Conservation (phyloP, 306 rosid genomes). For the Fagus sylvatica region DNA sequence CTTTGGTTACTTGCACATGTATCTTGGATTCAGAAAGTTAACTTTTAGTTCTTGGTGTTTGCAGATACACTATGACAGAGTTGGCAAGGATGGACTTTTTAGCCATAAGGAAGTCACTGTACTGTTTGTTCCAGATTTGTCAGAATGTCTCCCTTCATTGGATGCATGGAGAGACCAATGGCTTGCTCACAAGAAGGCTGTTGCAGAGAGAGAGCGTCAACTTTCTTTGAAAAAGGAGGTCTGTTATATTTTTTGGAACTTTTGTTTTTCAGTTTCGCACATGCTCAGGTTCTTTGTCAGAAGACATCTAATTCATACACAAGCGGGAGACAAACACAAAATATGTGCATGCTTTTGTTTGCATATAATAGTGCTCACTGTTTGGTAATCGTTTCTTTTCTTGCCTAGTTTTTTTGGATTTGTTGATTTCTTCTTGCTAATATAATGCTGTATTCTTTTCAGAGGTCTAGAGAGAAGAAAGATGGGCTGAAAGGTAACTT, state of each 20-base stretch:
- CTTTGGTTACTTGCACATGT: background rate
- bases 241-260: conserved; percentile 21
- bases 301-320: background rate
- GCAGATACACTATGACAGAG: conserved; percentile 93
- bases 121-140: conserved; percentile 82
- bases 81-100: conserved; percentile 87
- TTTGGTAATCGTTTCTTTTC: background rate
- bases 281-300: background rate
- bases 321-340: background rate
- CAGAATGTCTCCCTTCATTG: conserved; percentile 87
- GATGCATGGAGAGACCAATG: conserved; percentile 81
- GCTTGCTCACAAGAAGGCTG: conserved; percentile 83
- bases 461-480: conserved; percentile 43
- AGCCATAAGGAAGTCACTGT: conserved; percentile 95
- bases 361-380: background rate
- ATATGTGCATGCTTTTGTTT: background rate
- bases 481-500: conserved; percentile 45
- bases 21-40: conserved; percentile 2
- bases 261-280: background rate
- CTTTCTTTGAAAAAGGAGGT: conserved; percentile 72
- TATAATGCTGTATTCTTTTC: conserved; percentile 15
- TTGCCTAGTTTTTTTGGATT: background rate
- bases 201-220: conserved; percentile 75
- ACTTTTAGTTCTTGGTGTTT: conserved; percentile 23
- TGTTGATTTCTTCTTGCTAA: background rate